phyloP scores from a whole-genome alignment of 495 filamentous ascomycete genomes.

The Aspergillus taichungensis region DNA sequence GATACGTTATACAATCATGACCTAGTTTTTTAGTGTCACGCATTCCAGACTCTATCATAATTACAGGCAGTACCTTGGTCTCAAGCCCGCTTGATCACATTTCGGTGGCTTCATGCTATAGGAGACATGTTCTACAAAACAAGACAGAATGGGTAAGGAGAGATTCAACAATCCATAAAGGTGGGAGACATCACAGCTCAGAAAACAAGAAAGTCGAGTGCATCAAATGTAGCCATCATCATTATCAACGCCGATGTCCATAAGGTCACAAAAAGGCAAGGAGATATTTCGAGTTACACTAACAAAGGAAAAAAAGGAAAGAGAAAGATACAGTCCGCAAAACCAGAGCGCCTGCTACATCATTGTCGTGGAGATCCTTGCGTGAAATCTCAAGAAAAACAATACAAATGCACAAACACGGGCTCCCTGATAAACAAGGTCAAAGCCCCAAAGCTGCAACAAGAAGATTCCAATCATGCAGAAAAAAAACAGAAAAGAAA shows the following conservation, averaged over 20 bases:
- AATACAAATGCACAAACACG: slow-evolving; percentile 8
- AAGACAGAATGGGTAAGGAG: slow-evolving; percentile 6
- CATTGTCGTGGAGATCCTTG: slow-evolving; percentile 15
- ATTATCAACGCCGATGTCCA: slow-evolving; percentile 13
- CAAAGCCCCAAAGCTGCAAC: slow-evolving; percentile 2
- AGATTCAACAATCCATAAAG: slow-evolving; percentile 8
- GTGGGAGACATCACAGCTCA: slow-evolving; percentile 4
- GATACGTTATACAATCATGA: not conserved
- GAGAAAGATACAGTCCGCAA: slow-evolving; percentile 16
- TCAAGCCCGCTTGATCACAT: slow-evolving; percentile 23
- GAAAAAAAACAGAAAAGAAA: slow-evolving; percentile 10
- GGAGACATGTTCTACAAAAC: slow-evolving; percentile 5
- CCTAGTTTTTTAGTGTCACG: slow-evolving; percentile 8
- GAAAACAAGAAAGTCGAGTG: slow-evolving; percentile 7
- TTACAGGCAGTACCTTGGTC: slow-evolving; percentile 17
- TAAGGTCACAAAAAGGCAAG: slow-evolving; percentile 5
- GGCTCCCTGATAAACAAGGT: slow-evolving; percentile 17
- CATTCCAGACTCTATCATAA: slow-evolving; percentile 12
- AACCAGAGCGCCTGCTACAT: slow-evolving; percentile 7
- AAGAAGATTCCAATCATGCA: slow-evolving; percentile 12
- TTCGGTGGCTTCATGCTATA: slow-evolving; percentile 8
- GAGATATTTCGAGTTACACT: slow-evolving; percentile 12
- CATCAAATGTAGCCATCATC: slow-evolving; percentile 7
- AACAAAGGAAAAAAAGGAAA: slow-evolving; percentile 18
- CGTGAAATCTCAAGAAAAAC: slow-evolving; percentile 17